phyloP scores from a whole-genome alignment of 2,329 filamentous ascomycete species.

The Aspergillus fructus region DNA sequence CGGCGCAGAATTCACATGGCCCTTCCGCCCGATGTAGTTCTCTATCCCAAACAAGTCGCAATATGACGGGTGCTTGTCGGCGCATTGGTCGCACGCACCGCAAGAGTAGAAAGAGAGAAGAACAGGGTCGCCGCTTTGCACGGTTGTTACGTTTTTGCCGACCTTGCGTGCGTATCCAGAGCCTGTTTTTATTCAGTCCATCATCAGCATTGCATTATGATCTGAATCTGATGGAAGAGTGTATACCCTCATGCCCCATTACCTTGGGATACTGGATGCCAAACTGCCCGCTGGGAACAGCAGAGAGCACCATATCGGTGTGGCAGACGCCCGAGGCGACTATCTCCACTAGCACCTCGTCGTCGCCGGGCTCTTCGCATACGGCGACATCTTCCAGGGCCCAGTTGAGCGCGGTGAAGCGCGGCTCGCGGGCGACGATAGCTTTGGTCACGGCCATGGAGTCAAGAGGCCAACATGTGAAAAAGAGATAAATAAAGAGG shows the following conservation, averaged over 20 bases:
- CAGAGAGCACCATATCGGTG: constrained; percentile 17
- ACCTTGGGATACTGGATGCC: constrained; percentile 25
- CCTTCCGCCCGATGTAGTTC: constrained; percentile 14
- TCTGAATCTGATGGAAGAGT: not conserved
- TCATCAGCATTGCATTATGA: not conserved
- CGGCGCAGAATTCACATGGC: not conserved
- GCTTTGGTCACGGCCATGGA: constrained; percentile 1
- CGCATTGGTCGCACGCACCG: constrained; percentile 32
- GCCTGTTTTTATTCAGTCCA: constrained; percentile 10
- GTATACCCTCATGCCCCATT: constrained; percentile 28
- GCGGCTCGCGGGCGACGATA: constrained; percentile 8
- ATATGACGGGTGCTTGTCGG: constrained; percentile 25
- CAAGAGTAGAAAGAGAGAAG: constrained; percentile 38
- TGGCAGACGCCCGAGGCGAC: constrained; percentile 19
- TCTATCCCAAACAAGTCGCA: constrained; percentile 22
- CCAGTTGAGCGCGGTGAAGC: not conserved
- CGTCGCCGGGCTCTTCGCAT: constrained; percentile 9
- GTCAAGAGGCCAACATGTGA: too few species aligned
- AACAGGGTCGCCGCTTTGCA: constrained; percentile 25
- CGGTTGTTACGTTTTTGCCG: constrained; percentile 15
- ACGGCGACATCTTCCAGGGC: not conserved
- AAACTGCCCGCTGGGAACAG: constrained; percentile 6
- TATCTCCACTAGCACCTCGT: constrained; percentile 19
- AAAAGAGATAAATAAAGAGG: too few species aligned
- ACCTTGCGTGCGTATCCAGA: constrained; percentile 16